Conservation (phyloP, 1,139 yeast species). For the Wickerhamomyces sp. region DNA sequence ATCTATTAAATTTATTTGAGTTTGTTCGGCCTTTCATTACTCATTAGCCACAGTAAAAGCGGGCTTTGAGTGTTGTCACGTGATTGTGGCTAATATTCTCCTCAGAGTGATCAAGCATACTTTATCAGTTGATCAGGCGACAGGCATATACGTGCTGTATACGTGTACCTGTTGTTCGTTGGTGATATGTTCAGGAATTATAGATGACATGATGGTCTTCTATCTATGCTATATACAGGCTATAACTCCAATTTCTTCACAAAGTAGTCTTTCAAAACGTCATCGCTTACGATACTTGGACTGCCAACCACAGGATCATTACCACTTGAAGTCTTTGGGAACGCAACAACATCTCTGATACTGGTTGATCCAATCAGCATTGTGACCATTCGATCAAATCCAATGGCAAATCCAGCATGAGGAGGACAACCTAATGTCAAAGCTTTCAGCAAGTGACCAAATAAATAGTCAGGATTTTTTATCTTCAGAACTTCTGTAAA, state of each 20-base stretch:
- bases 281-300: conserved; percentile 60
- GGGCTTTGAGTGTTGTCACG: conserved; percentile 30
- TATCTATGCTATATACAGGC: too few species aligned
- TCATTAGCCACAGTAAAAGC: conserved; percentile 67
- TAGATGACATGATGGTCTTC: too few species aligned
- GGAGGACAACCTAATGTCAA: conserved; percentile 95
- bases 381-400: conserved; percentile 90
- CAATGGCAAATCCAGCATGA: conserved; percentile 95
- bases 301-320: conserved; percentile 82
- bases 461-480: conserved; percentile 53
- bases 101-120: too few species aligned
- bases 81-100: conserved; percentile 9
- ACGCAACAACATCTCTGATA: conserved; percentile 91
- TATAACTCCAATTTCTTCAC: conserved; percentile 7
- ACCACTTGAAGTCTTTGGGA: conserved; percentile 91
- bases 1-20: too few species aligned
- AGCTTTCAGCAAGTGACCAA: conserved; percentile 83
- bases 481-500: conserved; percentile 53
- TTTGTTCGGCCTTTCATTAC: conserved; percentile 46
- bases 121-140: too few species aligned
- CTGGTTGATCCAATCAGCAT: conserved; percentile 73
- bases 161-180: too few species aligned
- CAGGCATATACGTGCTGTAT: too few species aligned
- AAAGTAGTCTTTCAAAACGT: conserved; percentile 44
- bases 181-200: background rate